These are phyloP conservation scores for Penicillium frequentans DNA, from an alignment of 2,329 filamentous ascomycete genomes.

Conservation along the genomic window DNA sequence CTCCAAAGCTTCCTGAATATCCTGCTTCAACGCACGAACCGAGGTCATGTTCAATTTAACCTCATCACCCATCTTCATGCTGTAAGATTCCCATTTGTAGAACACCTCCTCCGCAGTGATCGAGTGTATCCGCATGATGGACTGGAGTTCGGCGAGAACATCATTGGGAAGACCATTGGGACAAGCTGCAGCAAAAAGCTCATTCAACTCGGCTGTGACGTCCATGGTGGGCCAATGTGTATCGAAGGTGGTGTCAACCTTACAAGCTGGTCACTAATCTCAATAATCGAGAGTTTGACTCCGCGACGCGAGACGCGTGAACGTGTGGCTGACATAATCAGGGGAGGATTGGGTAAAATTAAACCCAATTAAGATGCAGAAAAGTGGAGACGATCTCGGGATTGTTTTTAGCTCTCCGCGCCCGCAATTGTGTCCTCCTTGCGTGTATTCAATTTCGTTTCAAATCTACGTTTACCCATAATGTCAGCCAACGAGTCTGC, in stretches of 20 bases:
- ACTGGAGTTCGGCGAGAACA: slow-evolving; percentile 76
- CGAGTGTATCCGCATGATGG: slow-evolving; percentile 80
- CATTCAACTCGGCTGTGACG: slow-evolving; percentile 54
- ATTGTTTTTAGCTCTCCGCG: neutral
- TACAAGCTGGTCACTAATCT: neutral
- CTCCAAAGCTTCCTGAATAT: slow-evolving; percentile 81
- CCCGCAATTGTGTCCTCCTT: slow-evolving; percentile 1
- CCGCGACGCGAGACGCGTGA: slow-evolving; percentile 20
- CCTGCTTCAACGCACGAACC: slow-evolving; percentile 77
- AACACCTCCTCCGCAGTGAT: slow-evolving; percentile 83
- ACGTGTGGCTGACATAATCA: slow-evolving; percentile 24
- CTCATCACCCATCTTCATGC: slow-evolving; percentile 89
- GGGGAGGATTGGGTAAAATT: slow-evolving; percentile 16
- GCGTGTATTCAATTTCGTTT: neutral
- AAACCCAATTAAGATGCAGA: slow-evolving; percentile 1
- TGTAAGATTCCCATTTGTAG: slow-evolving; percentile 99
- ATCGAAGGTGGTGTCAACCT: neutral
- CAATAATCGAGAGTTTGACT: neutral
- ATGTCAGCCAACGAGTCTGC: slow-evolving; percentile 14
- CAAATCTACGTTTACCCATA: neutral
- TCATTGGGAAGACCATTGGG: slow-evolving; percentile 68
- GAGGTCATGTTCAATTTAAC: slow-evolving; percentile 69
- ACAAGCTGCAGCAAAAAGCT: slow-evolving; percentile 58
- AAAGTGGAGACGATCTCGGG: slow-evolving; percentile 14
- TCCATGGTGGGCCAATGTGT: slow-evolving; percentile 43